Base-by-base conservation (phyloP, 2,329 filamentous ascomycete species). In the Venturia asperata region DNA sequence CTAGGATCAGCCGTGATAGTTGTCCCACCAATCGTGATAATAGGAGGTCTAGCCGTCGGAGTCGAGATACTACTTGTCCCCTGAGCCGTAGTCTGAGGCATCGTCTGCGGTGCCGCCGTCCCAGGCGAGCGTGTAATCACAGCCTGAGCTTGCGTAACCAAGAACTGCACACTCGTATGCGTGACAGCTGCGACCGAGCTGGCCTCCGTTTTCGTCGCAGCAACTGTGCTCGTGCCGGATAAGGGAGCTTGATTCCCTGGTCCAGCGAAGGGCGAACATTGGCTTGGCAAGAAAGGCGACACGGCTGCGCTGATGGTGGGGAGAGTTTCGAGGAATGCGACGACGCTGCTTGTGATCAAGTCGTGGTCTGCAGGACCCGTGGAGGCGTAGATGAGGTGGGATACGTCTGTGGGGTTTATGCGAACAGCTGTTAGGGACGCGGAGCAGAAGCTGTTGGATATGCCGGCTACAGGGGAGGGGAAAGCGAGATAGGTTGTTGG, bases 21-120 rank as follows among this genome's bases (percentile, higher is more conserved):
- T 10, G 47, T 30, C 34, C 42, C 62, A 30, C 66, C 67, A 13
- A 67, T 6, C 30, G 27, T 68, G 17, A 68, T 55, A 4, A 61
- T 41, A n/a, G 62, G 43, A 15, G 55, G 13, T 41, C 30, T 43
- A 58, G 61, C 5, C 27, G 34, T 21, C 45, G 63, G 62, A 39
- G 42, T 64, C 24, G 27, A 30, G 21, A 37, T n/a, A 24, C n/a
- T 61, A 19, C 52, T 45, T 17, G 7, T 34, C 3, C 63, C 63
- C 41, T 45, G 61, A 10, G 17, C 9, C 17, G 61, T 42, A 9
- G 21, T 27, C 24, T 42, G 43, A 9, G 24, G 30, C n/a, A n/a
- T n/a, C n/a, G n/a, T n/a, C 34, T 63, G 61, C 6, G n/a, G 30
- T 27, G 21, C 43, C 47, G 56, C 64, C 10, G 43, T 58, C 24